These are phyloP conservation scores for Carex cristatella DNA, from an alignment of 176 grass and related monocot genomes.

Conservation along the genomic window DNA sequence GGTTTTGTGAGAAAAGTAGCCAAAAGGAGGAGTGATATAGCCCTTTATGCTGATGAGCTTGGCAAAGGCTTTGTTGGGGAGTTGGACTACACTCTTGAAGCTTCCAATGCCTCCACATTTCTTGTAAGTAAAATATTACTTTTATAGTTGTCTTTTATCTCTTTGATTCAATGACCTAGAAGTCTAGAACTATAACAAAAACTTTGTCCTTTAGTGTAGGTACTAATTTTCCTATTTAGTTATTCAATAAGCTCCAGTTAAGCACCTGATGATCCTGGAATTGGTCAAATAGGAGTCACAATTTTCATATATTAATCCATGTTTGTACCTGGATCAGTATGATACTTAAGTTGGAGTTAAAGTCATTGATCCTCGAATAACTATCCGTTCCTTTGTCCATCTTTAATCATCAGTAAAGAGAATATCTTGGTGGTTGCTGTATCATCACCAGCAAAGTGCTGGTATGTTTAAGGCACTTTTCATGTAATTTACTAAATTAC, in stretches of 20 bases:
- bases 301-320: not conserved
- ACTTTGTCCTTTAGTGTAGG: not conserved
- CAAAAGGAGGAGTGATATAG: constrained; percentile 76
- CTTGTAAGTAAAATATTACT: constrained; percentile 51
- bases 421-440: not conserved
- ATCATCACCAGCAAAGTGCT: not conserved
- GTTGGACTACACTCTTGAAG: constrained; percentile 90
- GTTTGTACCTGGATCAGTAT: not conserved
- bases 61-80: constrained; percentile 87
- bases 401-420: not conserved
- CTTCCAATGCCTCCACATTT: constrained; percentile 76
- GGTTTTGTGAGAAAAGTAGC: constrained; percentile 54
- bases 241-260: not conserved
- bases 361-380: not conserved
- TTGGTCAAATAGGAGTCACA: not conserved
- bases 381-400: not conserved
- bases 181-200: not conserved
- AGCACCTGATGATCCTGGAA: not conserved
- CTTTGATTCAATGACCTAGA: not conserved
- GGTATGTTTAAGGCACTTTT: not conserved
- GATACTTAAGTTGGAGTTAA: not conserved
- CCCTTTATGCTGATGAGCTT: constrained; percentile 89
- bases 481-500: not conserved
- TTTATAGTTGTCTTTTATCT: not conserved
- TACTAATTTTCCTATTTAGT: not conserved